Percentiles rank a stretch among this genome's conserved stretches.
Evolutionary conservation across 1,284 basidiomycete species (phyloP).

Genomic region (Boletus semigastroideus): DNA sequence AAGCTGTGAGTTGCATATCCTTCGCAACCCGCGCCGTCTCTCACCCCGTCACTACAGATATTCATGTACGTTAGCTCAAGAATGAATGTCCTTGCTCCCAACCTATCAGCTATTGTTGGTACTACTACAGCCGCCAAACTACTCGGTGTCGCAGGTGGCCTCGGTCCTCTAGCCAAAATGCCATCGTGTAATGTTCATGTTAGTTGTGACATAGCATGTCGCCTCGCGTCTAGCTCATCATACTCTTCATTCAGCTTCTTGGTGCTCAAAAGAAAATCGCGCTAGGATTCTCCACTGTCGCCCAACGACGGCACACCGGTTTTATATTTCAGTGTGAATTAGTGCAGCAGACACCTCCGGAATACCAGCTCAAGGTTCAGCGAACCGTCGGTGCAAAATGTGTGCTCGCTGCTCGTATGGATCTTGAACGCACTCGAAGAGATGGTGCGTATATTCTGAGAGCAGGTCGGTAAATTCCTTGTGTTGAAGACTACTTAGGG

Average conservation of each 20-base stretch:
- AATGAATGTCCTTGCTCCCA: slow-evolving; percentile 97
- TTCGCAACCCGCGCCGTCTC: neutral
- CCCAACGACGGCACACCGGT: slow-evolving; percentile 90
- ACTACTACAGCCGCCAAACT: slow-evolving; percentile 98
- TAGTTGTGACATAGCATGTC: slow-evolving; percentile 27
- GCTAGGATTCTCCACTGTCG: slow-evolving; percentile 78
- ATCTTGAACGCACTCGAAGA: slow-evolving; percentile 75
- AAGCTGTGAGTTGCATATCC: slow-evolving; percentile 57
- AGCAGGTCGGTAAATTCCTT: neutral
- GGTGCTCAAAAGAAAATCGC: slow-evolving; percentile 92
- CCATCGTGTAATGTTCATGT: slow-evolving; percentile 96
- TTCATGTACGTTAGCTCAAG: slow-evolving; percentile 99
- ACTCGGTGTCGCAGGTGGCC: slow-evolving; percentile 94
- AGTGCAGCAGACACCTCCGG: slow-evolving; percentile 83
- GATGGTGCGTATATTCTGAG: slow-evolving; percentile 55
- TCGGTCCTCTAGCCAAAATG: slow-evolving; percentile 90
- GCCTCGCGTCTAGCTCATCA: neutral
- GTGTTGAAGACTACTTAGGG: slow-evolving; percentile 41
- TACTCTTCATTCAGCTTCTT: slow-evolving; percentile 60
- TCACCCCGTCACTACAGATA: slow-evolving; percentile 54
- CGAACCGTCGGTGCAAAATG: slow-evolving; percentile 93
- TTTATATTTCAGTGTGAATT: slow-evolving; percentile 95
- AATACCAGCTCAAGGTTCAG: slow-evolving; percentile 91
- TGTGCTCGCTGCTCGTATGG: slow-evolving; percentile 89
- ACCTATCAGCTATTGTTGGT: slow-evolving; percentile 96